Evolutionary conservation across 116 monocot species (phyloP).

Genomic region (Posidonia oceanica): DNA sequence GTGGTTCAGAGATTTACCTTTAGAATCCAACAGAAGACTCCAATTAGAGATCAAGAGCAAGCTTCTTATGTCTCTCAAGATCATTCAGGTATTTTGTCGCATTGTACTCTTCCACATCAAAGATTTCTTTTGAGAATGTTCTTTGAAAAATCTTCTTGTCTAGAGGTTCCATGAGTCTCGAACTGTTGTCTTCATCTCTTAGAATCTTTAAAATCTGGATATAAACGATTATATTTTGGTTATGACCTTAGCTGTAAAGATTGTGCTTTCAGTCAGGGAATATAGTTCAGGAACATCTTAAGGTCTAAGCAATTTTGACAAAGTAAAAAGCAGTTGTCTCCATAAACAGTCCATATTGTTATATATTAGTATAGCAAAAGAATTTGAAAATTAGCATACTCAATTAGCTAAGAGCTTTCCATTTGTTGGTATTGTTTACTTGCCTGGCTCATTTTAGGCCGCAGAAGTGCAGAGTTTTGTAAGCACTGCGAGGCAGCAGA

Average conservation of each 20-base stretch:
- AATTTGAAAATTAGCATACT: neutral
- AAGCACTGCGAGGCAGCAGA: conserved; percentile 29
- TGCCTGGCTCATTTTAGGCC: conserved; percentile 56
- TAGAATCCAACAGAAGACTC: too few species aligned
- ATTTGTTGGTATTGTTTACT: neutral
- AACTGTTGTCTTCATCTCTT: conserved; percentile 9
- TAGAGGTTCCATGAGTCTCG: neutral
- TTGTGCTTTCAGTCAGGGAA: neutral
- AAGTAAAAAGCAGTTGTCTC: too few species aligned
- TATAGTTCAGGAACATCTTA: neutral
- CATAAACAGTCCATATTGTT: neutral
- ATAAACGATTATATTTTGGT: neutral
- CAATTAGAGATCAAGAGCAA: conserved; percentile 28
- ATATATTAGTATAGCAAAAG: neutral
- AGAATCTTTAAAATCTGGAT: conserved; percentile 34
- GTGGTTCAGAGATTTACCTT: neutral
- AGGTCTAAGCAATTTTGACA: too few species aligned
- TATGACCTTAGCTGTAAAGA: neutral
- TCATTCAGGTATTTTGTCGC: conserved; percentile 28
- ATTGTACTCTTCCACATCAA: conserved; percentile 30
- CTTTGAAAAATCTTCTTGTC: conserved; percentile 6
- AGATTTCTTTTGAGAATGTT: conserved; percentile 23
- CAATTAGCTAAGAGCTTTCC: neutral
- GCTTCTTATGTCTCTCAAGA: conserved; percentile 22
- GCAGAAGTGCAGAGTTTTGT: conserved; percentile 18